phyloP scores from a whole-genome alignment of 2,329 filamentous ascomycete species.

The Metarhizium guizhouense region DNA sequence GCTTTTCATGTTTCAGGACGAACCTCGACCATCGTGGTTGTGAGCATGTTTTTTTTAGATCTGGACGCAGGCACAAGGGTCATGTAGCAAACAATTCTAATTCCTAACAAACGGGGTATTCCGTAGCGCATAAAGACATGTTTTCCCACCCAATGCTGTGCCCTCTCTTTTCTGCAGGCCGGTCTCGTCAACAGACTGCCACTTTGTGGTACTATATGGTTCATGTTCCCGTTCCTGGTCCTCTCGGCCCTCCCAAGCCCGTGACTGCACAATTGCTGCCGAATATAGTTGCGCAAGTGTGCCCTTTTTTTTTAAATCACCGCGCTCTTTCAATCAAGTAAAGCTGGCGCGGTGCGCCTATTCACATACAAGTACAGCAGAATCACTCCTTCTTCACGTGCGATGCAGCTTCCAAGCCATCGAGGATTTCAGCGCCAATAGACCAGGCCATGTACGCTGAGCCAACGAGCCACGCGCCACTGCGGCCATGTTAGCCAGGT shows the following conservation, averaged over 20 bases:
- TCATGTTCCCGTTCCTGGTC: too few species aligned
- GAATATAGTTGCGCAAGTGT: too few species aligned
- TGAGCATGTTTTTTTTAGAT: background rate
- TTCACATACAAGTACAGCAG: too few species aligned
- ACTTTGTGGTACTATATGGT: background rate
- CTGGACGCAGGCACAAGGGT: background rate
- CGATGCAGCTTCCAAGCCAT: slow-evolving; percentile 32
- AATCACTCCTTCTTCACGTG: slow-evolving; percentile 31
- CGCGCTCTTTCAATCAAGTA: too few species aligned
- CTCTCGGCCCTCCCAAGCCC: too few species aligned
- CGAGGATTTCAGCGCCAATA: slow-evolving; percentile 39
- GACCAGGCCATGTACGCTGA: slow-evolving; percentile 42
- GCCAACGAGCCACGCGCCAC: slow-evolving; percentile 46
- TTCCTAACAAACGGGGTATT: background rate
- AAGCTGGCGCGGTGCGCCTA: too few species aligned
- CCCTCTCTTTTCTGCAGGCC: background rate
- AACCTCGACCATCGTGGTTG: too few species aligned
- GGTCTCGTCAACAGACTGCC: too few species aligned
- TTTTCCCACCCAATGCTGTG: background rate
- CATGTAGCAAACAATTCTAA: background rate
- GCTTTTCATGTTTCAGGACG: background rate
- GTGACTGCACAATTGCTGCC: too few species aligned
- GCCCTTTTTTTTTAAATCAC: too few species aligned
- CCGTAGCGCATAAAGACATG: background rate
- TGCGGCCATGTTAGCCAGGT: background rate